phyloP scores from a whole-genome alignment of 352 stramenopile genomes.

The Pythium rishiriense region DNA sequence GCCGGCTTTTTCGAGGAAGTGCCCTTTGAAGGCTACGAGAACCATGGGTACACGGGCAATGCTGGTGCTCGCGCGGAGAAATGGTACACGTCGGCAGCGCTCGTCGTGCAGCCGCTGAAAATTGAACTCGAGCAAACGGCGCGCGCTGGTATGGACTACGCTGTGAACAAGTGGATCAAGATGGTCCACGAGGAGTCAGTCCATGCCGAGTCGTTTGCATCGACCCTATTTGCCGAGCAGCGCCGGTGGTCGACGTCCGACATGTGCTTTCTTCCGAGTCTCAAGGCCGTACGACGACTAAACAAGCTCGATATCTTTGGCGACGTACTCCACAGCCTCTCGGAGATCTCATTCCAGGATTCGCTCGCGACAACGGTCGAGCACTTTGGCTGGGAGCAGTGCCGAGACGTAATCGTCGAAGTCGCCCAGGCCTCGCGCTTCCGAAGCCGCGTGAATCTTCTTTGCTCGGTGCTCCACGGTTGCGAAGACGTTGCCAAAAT shows the following conservation, averaged over 20 bases:
- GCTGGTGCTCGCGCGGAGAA: constrained; percentile 4
- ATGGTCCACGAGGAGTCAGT: constrained; percentile 16
- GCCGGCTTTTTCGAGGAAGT: constrained; percentile 25
- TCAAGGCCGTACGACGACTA: constrained; percentile 15
- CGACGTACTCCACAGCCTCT: constrained; percentile 23
- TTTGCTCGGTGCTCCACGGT: constrained; percentile 11
- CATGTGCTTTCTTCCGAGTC: constrained; percentile 18
- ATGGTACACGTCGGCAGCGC: constrained; percentile 23
- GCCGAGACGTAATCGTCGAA: constrained; percentile 7
- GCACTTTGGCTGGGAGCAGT: constrained; percentile 23
- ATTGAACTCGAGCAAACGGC: constrained; percentile 19
- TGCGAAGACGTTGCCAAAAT: constrained; percentile 1
- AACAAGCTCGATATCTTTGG: constrained; percentile 20
- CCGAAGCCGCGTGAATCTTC: constrained; percentile 8
- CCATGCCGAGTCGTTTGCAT: constrained; percentile 10
- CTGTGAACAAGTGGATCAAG: constrained; percentile 20
- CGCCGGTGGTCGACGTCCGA: constrained; percentile 18
- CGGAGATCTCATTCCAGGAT: constrained; percentile 10
- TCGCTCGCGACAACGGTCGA: constrained; percentile 13
- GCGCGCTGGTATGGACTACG: constrained; percentile 13
- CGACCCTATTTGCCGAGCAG: constrained; percentile 9
- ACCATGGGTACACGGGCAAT: constrained; percentile 17
- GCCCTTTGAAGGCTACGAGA: constrained; percentile 5
- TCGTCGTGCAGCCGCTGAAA: constrained; percentile 18
- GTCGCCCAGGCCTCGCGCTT: constrained; percentile 1